These are phyloP conservation scores for Plasmodium knowlesi DNA, from an alignment of 169 alveolate genomes.

Conservation along the genomic window DNA sequence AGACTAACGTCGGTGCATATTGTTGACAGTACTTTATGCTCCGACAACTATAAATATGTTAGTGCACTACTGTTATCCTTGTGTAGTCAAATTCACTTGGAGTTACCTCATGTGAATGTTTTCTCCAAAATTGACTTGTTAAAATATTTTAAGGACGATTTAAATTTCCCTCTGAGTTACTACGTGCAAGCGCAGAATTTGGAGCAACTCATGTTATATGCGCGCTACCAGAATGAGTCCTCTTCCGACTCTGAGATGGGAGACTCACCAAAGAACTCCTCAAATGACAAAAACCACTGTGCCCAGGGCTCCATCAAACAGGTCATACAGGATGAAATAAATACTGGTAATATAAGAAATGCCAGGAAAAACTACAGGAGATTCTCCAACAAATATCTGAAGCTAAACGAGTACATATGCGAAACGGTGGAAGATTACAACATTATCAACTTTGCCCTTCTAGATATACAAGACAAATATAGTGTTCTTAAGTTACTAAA, in stretches of 20 bases:
- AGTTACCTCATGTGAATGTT: conserved; percentile 95
- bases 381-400: conserved; percentile 78
- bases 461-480: conserved; percentile 88
- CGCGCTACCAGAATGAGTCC: conserved; percentile 42
- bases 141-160: conserved; percentile 82
- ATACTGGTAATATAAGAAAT: conserved; percentile 14
- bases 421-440: conserved; percentile 84
- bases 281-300: not conserved
- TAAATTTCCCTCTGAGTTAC: conserved; percentile 71
- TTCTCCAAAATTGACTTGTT: conserved; percentile 92
- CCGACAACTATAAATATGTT: conserved; percentile 92
- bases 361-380: conserved; percentile 39
- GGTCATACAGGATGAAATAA: not conserved
- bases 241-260: conserved; percentile 30
- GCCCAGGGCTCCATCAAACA: not conserved
- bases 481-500: conserved; percentile 84
- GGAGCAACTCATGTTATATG: conserved; percentile 48
- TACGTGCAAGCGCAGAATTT: conserved; percentile 69
- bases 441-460: conserved; percentile 83
- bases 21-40: conserved; percentile 93
- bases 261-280: not conserved
- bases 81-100: conserved; percentile 94
- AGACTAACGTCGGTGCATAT: conserved; percentile 82
- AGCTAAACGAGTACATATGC: conserved; percentile 77
- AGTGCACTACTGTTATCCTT: conserved; percentile 93